Base-by-base conservation (phyloP, 371 early-diverging fungal species). In the Mucor lusitanicus region DNA sequence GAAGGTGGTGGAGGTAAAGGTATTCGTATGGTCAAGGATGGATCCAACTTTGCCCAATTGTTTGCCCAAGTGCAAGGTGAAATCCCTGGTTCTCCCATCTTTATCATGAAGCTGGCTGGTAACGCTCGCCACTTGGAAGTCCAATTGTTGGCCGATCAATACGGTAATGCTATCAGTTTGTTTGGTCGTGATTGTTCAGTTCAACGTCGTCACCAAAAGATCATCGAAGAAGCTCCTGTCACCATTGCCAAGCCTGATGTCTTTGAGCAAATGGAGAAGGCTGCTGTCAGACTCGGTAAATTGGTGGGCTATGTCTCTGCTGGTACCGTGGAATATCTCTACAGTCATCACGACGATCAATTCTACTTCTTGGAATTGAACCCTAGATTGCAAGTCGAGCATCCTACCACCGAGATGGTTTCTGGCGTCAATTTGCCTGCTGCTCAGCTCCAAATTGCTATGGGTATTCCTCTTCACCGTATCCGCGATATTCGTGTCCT, bases 1-100 rank as follows among this genome's bases (percentile, higher is more conserved):
- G 97, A 98, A 82, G 99, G 99, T 74, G 99, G 99, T 64, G 99
- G 99, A 69, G 99, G 99, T 63, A 99, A 99, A 83, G 99, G 99
- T 73, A 99, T 99, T 68, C 92, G 98, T 68, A 93, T 92, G 81
- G 97, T 97, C 15, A 87, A 92, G 37, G 84, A 86, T 59, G 84
- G 85, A 35, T 80, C 83, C 17, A 78, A 84, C 63, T 97, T 99
- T 75, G 75, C 81, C n/a, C 86, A 89, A 54, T 76, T 91, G 13
- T 98, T 95, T 76, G 74, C 83, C 68, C 96, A 96, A 80, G 97
- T 95, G 30, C 86, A 90, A 74, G 88, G 92, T 66, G 99, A 99
- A 81, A 95, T 98, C 17, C 96, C 97, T 13, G 97, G 97, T 17
- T 97, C 97, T 4, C 97, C 97, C 4, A 93, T 98, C 70, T 97